Conservation (phyloP, 2,329 filamentous ascomycete genomes). For the Trichoderma sp. region DNA sequence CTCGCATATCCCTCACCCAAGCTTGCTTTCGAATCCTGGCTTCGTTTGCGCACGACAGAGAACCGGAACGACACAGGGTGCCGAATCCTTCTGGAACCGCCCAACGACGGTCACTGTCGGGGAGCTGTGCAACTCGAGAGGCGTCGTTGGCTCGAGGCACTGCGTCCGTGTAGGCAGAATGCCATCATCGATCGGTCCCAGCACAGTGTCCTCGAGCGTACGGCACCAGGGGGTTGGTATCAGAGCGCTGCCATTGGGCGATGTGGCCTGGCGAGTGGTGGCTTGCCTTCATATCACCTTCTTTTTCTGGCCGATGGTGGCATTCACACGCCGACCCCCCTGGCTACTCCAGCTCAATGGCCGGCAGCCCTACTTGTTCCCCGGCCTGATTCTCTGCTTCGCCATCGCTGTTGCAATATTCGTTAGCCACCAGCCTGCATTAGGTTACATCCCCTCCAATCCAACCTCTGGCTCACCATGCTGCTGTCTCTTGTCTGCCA, state of each 20-base stretch:
- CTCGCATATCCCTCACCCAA: conserved; percentile 11
- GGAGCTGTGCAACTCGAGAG: conserved; percentile 22
- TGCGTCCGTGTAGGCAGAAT: conserved; percentile 22
- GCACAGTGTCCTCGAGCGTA: conserved; percentile 33
- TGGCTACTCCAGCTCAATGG: conserved; percentile 36
- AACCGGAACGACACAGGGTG: conserved; percentile 24
- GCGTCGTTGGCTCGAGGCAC: conserved; percentile 13
- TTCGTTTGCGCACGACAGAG: conserved; percentile 14
- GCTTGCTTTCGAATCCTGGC: neutral
- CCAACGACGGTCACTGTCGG: conserved; percentile 27
- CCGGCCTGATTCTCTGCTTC: conserved; percentile 29
- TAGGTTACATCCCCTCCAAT: conserved; percentile 33
- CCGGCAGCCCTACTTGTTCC: conserved; percentile 31
- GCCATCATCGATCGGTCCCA: conserved; percentile 27
- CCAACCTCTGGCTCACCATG: conserved; percentile 23
- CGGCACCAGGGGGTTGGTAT: conserved; percentile 32
- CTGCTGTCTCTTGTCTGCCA: conserved; percentile 29
- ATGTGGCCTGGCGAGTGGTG: conserved; percentile 36
- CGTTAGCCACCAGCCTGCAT: conserved; percentile 31
- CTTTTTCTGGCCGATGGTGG: conserved; percentile 42
- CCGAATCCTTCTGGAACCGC: conserved; percentile 39
- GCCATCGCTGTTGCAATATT: conserved; percentile 31
- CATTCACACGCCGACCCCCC: conserved; percentile 38
- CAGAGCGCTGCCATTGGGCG: conserved; percentile 40
- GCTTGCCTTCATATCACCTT: conserved; percentile 41